phyloP scores from a whole-genome alignment of 2,329 filamentous ascomycete species.

The Mariannaea elegans region DNA sequence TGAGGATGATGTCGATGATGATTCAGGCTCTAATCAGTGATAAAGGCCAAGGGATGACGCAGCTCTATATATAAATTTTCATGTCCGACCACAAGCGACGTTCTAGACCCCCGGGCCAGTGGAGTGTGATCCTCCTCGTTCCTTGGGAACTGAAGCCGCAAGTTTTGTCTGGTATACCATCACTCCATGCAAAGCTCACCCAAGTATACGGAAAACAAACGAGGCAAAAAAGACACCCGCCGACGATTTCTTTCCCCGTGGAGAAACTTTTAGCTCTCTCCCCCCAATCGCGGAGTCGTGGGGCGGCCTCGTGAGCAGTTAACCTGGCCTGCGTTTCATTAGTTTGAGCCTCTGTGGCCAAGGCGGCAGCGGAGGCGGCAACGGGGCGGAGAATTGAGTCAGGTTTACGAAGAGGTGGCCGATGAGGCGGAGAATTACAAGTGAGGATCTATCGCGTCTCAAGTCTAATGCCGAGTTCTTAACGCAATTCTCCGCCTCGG shows the following conservation, averaged over 20 bases:
- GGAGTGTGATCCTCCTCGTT: background rate
- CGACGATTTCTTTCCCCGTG: constrained; percentile 16
- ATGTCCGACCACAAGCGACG: constrained; percentile 1
- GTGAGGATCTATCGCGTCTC: background rate
- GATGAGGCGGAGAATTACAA: constrained; percentile 18
- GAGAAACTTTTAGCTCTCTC: constrained; percentile 22
- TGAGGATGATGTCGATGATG: constrained; percentile 1
- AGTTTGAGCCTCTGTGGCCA: background rate
- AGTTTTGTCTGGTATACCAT: constrained; percentile 12
- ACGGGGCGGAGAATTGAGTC: constrained; percentile 25
- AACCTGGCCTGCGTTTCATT: constrained; percentile 3
- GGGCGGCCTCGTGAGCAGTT: constrained; percentile 16
- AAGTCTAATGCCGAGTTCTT: background rate
- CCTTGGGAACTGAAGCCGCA: constrained; percentile 7
- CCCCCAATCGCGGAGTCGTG: constrained; percentile 20
- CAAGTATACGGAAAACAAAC: constrained; percentile 1
- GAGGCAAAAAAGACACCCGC: background rate
- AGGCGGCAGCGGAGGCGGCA: too few species aligned
- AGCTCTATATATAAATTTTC: constrained; percentile 18
- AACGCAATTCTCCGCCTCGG: constrained; percentile 8
- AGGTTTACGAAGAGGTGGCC: background rate
- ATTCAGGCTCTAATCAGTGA: too few species aligned
- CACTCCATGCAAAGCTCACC: background rate
- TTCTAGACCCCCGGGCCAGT: constrained; percentile 16
- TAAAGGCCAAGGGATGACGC: constrained; percentile 7